These are phyloP conservation scores for Phytophthora constricta DNA, from an alignment of 352 stramenopile species.

Conservation along the genomic window DNA sequence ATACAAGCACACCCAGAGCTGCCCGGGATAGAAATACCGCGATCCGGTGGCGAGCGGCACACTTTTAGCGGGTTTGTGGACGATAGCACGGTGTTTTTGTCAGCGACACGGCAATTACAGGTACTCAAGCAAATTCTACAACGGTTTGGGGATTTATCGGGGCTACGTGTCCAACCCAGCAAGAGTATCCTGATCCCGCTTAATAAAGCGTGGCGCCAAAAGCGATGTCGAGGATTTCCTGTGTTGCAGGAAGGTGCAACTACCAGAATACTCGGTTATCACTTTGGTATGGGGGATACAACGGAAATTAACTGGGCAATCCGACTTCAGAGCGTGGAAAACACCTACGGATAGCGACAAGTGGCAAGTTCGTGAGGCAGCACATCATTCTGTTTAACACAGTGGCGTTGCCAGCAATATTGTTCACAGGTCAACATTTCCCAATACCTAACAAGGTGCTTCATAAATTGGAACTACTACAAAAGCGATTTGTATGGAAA, in stretches of 20 bases:
- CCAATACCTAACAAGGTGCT: neutral
- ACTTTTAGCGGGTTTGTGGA: conserved; percentile 13
- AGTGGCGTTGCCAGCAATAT: conserved; percentile 1
- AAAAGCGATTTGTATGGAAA: conserved; percentile 22
- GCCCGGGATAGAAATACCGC: neutral
- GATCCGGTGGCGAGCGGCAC: neutral
- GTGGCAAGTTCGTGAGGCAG: conserved; percentile 6
- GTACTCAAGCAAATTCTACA: neutral
- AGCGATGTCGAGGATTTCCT: neutral
- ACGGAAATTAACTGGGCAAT: conserved; percentile 4
- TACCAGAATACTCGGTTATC: conserved; percentile 2
- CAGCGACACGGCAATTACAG: neutral
- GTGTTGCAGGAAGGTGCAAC: neutral
- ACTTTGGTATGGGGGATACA: neutral
- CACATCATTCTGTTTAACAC: conserved; percentile 10
- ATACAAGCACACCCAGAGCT: conserved; percentile 1
- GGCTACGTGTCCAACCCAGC: conserved; percentile 6
- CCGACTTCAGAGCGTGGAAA: neutral
- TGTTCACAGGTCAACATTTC: conserved; percentile 16
- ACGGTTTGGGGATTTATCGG: conserved; percentile 6
- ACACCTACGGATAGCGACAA: conserved; percentile 1
- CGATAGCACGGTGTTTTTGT: conserved; percentile 9
- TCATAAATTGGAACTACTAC: neutral
- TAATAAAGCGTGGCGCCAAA: neutral
- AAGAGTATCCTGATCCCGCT: conserved; percentile 6